Evolutionary conservation across 1,284 basidiomycete species (phyloP).

Genomic region (Ustilago loliicola): DNA sequence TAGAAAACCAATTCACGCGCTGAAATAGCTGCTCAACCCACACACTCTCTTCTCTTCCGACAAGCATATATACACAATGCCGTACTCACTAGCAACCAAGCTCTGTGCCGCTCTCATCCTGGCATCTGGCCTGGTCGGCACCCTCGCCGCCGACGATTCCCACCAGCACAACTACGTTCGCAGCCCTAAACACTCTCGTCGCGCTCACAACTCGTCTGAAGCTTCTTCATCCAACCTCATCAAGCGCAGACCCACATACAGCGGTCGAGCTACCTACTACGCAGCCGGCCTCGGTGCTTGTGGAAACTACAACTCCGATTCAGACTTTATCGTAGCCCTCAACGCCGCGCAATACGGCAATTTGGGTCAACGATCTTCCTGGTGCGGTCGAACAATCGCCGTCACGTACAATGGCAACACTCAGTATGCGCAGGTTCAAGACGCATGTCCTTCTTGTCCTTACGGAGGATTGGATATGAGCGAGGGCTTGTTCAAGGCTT

Average conservation of each 20-base stretch:
- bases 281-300: conserved; percentile 52
- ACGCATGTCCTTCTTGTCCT: conserved; percentile 81
- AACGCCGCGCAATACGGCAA: conserved; percentile 54
- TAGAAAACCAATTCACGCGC: conserved; percentile 19
- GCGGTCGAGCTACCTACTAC: conserved; percentile 49
- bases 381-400: conserved; percentile 78
- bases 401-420: conserved; percentile 75
- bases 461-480: conserved; percentile 83
- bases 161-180: conserved; percentile 28
- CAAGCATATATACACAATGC: conserved; percentile 12
- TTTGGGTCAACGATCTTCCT: conserved; percentile 29
- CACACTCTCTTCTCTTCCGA: neutral
- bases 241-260: conserved; percentile 35
- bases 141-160: conserved; percentile 15
- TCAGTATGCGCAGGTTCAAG: conserved; percentile 77
- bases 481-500: conserved; percentile 77
- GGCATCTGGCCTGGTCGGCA: conserved; percentile 13
- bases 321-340: conserved; percentile 52
- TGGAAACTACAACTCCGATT: conserved; percentile 37
- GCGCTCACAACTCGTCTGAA: conserved; percentile 5
- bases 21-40: conserved; percentile 22
- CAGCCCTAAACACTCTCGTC: conserved; percentile 38
- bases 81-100: conserved; percentile 18
- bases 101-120: conserved; percentile 27
- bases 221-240: conserved; percentile 26